phyloP scores from a whole-genome alignment of 2,329 filamentous ascomycete species.

The Venturia effusa region DNA sequence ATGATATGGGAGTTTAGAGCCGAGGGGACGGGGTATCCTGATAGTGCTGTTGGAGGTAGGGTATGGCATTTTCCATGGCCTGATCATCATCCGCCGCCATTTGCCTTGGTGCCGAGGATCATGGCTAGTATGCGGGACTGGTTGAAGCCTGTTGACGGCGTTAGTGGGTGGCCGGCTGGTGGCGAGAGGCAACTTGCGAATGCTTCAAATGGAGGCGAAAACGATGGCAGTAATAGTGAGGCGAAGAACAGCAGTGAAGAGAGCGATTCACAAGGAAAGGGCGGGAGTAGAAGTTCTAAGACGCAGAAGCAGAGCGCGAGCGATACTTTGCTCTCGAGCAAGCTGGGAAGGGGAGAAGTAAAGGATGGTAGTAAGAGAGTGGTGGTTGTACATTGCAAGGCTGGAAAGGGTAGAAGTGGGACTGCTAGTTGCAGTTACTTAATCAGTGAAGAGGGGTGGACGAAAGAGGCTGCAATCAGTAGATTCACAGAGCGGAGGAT shows the following conservation, averaged over 20 bases:
- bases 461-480: conserved; percentile 49
- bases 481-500: conserved; percentile 76
- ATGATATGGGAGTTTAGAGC: conserved; percentile 97
- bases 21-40: conserved; percentile 91
- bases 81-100: conserved; percentile 93
- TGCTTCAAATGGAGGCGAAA: conserved; percentile 15
- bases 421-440: conserved; percentile 82
- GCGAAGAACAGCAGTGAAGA: conserved; percentile 6
- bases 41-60: conserved; percentile 73
- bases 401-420: conserved; percentile 87
- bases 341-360: conserved; percentile 17
- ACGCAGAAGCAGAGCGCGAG: conserved; percentile 16
- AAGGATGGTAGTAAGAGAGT: conserved; percentile 41
- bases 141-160: conserved; percentile 33
- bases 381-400: conserved; percentile 91
- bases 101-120: conserved; percentile 76
- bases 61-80: conserved; percentile 93
- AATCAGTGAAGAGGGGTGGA: conserved; percentile 74
- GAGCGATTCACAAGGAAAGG: conserved; percentile 17
- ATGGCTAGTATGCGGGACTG: conserved; percentile 90
- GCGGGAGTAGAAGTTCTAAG: conserved; percentile 16
- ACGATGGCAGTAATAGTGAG: background rate
- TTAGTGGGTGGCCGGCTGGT: background rate
- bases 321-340: background rate
- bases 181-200: conserved; percentile 18